Conservation (phyloP, 768 basidiomycete species). For the Trametes coccinea region DNA sequence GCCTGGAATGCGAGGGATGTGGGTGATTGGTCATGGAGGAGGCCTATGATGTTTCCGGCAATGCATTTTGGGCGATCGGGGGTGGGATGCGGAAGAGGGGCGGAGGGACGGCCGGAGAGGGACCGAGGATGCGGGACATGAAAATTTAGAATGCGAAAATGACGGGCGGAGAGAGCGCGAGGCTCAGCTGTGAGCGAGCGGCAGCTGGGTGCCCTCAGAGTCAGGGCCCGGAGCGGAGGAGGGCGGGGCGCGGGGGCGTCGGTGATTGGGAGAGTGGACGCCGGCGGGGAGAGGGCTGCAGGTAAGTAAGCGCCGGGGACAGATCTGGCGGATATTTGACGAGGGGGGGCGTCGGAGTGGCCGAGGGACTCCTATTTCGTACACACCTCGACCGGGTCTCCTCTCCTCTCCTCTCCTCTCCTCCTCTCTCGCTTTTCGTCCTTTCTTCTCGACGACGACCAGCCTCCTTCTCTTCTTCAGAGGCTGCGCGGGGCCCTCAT, state of each 20-base stretch:
- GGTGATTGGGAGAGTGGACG: neutral
- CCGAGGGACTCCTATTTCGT: slow-evolving; percentile 9
- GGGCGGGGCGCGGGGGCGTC: neutral
- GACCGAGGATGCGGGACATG: neutral
- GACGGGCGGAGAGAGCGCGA: neutral
- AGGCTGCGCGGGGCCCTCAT: slow-evolving; percentile 33
- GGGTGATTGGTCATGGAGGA: slow-evolving; percentile 1
- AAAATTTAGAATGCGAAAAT: slow-evolving; percentile 9
- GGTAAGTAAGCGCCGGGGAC: neutral
- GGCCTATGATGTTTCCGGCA: neutral
- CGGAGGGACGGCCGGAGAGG: slow-evolving; percentile 4
- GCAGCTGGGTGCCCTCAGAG: too few relatives aligned
- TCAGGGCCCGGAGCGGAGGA: neutral
- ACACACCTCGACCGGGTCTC: too few relatives aligned
- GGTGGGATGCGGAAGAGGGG: slow-evolving; percentile 1
- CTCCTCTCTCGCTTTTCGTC: slow-evolving; percentile 24
- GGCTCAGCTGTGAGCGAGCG: too few relatives aligned
- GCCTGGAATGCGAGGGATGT: neutral
- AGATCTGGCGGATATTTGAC: slow-evolving; percentile 16
- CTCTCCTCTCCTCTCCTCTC: neutral
- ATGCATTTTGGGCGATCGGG: slow-evolving; percentile 9
- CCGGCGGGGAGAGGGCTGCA: too few relatives aligned
- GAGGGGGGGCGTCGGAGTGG: neutral
- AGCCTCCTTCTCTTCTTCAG: slow-evolving; percentile 32
- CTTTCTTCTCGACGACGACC: slow-evolving; percentile 32